Evolutionary conservation across 2,329 filamentous ascomycete species (phyloP), one percentile per base, ranked within the genome.

Genomic region (Fusarium chuoi): DNA sequence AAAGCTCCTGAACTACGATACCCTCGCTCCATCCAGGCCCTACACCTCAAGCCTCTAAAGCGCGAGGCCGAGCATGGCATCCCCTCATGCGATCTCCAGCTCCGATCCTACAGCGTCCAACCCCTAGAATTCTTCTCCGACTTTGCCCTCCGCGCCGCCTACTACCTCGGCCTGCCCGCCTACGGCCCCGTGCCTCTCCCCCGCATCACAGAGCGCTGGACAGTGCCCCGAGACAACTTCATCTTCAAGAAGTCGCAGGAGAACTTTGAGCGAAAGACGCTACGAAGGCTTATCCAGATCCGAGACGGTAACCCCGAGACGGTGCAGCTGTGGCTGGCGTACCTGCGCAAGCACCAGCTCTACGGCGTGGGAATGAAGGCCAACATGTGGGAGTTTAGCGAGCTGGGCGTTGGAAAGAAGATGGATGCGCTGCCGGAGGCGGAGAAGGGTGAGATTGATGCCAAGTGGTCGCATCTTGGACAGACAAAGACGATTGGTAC

Each of bases 321-420:
- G 2, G 95, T 99, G 41, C 93, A 97, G 83, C 83, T 95, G 35
- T 99, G 96, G 96, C 85, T 99, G 66, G 95, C 94, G 0, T 98
- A 97, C 81, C 82, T 99, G 80, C 90, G 93, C 79, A 97, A 97
- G 84, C 93, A 98, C 81, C 94, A 95, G 46, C 97, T 96, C 81
- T 94, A 97, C 76, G 96, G 96, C n/a, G 92, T 98, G 45, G 96
- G 96, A 78, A 97, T 99, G 95, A 99, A 99, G 88, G 96, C 96
- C 60, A 98, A 99, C 81, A 89, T 98, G 56, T 99, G 93, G 91
- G 94, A 98, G 80, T 95, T 94, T 83, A 91, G 93, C 78, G 88
- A 89, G 65, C 81, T 95, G 67, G 92, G 93, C n/a, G 70, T 72
- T 9, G 77, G 78, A 20, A 75, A 77, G 62, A 49, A 71, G 48